Conservation (phyloP, 106 monocot species). For the Acorus calamus region DNA sequence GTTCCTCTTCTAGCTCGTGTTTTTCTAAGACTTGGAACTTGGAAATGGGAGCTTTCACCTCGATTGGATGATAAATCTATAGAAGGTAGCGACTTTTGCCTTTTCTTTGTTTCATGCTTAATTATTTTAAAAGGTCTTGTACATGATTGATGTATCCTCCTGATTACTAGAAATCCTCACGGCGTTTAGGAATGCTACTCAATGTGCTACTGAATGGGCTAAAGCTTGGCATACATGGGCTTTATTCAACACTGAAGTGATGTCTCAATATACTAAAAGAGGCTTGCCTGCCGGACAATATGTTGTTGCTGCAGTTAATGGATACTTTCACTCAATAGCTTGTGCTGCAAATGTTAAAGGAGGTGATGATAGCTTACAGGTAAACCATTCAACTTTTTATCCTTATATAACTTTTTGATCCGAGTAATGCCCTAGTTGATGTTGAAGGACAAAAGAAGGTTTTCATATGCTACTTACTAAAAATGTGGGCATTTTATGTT, state of each 20-base stretch:
- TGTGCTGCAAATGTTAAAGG: constrained; percentile 92
- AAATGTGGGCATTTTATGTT: too few species aligned
- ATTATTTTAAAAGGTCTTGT: not conserved
- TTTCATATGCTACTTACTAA: too few species aligned
- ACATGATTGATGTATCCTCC: constrained; percentile 3
- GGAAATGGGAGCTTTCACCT: constrained; percentile 78
- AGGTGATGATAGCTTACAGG: constrained; percentile 97
- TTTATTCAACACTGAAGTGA: constrained; percentile 90
- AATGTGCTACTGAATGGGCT: constrained; percentile 68
- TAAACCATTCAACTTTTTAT: constrained; percentile 1
- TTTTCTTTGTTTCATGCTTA: not conserved
- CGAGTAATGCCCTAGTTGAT: too few species aligned
- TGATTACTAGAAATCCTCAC: constrained; percentile 56
- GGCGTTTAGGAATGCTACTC: constrained; percentile 76
- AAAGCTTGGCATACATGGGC: constrained; percentile 99
- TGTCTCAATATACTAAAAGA: constrained; percentile 82
- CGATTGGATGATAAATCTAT: constrained; percentile 85
- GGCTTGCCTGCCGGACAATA: constrained; percentile 62
- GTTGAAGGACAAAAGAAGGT: too few species aligned
- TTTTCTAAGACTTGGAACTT: constrained; percentile 89
- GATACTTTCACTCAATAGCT: constrained; percentile 93
- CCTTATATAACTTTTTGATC: too few species aligned
- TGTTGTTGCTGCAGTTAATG: constrained; percentile 93
- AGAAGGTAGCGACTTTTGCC: constrained; percentile 40
- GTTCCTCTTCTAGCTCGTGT: constrained; percentile 89